Evolutionary conservation across 75 land plant species (phyloP).

Genomic region (Gnetum montanum): DNA sequence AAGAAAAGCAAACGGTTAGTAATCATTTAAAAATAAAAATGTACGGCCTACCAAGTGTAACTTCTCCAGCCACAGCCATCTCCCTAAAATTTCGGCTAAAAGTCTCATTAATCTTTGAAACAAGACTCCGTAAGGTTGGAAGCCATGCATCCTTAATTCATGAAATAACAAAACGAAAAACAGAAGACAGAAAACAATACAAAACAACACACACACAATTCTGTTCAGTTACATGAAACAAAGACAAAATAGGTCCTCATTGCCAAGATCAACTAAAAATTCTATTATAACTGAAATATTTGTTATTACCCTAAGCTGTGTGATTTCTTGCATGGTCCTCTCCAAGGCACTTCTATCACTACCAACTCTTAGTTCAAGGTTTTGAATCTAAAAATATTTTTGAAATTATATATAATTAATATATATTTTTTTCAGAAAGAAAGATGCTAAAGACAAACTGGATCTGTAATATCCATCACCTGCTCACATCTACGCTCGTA

Average conservation of each 20-base stretch:
- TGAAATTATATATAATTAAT: not conserved
- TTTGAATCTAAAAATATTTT: constrained; percentile 26
- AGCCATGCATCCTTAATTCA: constrained; percentile 86
- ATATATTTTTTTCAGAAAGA: too few species aligned
- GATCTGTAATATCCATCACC: constrained; percentile 17
- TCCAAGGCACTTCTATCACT: constrained; percentile 31
- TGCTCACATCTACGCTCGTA: constrained; percentile 62
- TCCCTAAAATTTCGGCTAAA: constrained; percentile 86
- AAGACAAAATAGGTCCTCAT: too few species aligned
- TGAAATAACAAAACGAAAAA: not conserved
- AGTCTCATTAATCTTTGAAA: constrained; percentile 71
- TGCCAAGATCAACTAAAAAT: too few species aligned
- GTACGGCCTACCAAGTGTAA: constrained; percentile 55
- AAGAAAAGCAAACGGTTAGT: not conserved
- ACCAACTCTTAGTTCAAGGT: constrained; percentile 24
- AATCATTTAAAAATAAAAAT: not conserved
- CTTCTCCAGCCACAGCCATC: constrained; percentile 99
- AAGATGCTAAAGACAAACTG: not conserved
- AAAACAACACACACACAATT: too few species aligned
- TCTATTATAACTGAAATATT: too few species aligned
- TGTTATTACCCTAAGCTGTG: constrained; percentile 32
- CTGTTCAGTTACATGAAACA: too few species aligned
- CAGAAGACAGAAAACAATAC: constrained; percentile 3
- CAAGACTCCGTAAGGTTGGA: constrained; percentile 69
- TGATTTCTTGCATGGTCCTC: constrained; percentile 21